Percentiles rank a stretch among this genome's conserved stretches.
Evolutionary conservation across 345 rosid species (phyloP).

Genomic region (Cochlearia excelsa): DNA sequence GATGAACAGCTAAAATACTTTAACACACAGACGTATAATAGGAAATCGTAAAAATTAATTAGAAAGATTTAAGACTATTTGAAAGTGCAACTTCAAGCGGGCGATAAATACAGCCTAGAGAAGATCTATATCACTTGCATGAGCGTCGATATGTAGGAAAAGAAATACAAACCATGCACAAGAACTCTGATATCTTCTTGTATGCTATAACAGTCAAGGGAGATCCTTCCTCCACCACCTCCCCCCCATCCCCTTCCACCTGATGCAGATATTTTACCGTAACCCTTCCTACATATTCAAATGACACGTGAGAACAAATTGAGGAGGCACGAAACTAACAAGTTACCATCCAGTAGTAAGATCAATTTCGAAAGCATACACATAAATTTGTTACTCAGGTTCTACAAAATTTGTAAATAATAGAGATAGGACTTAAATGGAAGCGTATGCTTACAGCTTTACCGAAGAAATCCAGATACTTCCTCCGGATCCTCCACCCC

Average conservation of each 20-base stretch:
- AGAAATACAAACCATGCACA: constrained; percentile 76
- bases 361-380: constrained; percentile 9
- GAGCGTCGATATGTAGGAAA: constrained; percentile 33
- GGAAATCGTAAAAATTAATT: background rate
- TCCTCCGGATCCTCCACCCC: constrained; percentile 99
- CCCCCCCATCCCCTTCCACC: constrained; percentile 97
- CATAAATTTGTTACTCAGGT: constrained; percentile 1
- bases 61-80: constrained; percentile 3
- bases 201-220: constrained; percentile 92
- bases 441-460: constrained; percentile 66
- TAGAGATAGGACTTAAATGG: background rate
- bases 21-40: constrained; percentile 17
- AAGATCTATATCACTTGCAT: constrained; percentile 26
- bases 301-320: constrained; percentile 23
- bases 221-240: constrained; percentile 97
- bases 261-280: constrained; percentile 74
- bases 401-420: background rate
- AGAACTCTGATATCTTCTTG: constrained; percentile 84
- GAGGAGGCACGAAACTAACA: constrained; percentile 13
- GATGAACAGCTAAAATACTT: constrained; percentile 2
- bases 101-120: constrained; percentile 4
- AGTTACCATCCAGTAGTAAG: constrained; percentile 6
- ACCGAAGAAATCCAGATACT: constrained; percentile 60
- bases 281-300: constrained; percentile 73
- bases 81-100: constrained; percentile 11